A percentile compares a stretch with the other conserved stretches of the same genome.
Conservation (phyloP, 345 rosid species). For the Acer yangbiense region DNA sequence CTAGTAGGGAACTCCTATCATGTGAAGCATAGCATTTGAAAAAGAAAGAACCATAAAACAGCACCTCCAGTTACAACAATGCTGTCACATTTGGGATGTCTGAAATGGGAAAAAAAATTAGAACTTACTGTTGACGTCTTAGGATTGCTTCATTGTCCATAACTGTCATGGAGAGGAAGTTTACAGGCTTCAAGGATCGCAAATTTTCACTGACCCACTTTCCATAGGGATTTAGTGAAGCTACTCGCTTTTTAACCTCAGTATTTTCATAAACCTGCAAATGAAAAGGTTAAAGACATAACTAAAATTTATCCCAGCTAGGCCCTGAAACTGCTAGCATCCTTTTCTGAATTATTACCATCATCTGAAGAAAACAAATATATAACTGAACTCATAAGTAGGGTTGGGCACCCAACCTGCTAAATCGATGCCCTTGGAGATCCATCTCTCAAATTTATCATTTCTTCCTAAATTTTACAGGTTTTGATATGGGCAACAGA, state of each 20-base stretch:
- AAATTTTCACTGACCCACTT: slow-evolving; percentile 81
- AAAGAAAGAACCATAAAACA: not conserved
- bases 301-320: slow-evolving; percentile 3
- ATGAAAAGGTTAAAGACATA: slow-evolving; percentile 15
- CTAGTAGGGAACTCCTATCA: not conserved
- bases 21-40: not conserved
- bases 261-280: slow-evolving; percentile 93
- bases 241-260: slow-evolving; percentile 85
- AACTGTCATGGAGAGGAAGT: slow-evolving; percentile 61
- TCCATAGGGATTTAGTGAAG: slow-evolving; percentile 81
- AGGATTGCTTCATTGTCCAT: slow-evolving; percentile 82
- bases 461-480: not conserved
- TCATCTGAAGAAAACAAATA: slow-evolving; percentile 1
- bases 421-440: not conserved
- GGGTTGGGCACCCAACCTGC: not conserved
- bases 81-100: not conserved
- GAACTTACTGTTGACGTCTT: slow-evolving; percentile 86
- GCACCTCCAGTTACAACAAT: not conserved
- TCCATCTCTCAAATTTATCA: not conserved
- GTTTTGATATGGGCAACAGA: not conserved
- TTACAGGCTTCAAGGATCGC: slow-evolving; percentile 68
- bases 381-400: not conserved
- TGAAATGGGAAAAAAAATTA: slow-evolving; percentile 11
- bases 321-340: not conserved
- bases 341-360: slow-evolving; percentile 2